Base-by-base conservation (phyloP, 306 rosid species). In the Glycyrrhiza uralensis region DNA sequence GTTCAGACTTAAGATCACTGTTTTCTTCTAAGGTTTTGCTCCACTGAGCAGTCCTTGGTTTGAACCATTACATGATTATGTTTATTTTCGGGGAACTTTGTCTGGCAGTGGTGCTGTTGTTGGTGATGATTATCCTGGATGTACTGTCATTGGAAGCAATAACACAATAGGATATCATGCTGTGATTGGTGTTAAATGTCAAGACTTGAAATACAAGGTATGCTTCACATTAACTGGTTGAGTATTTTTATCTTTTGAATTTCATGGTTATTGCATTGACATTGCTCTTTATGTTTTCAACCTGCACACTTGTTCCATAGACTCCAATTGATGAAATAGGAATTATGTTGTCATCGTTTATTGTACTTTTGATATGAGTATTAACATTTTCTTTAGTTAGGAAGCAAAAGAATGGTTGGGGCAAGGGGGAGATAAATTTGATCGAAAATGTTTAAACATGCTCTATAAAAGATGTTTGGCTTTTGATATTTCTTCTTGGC, bases 21-120 rank as follows among this genome's bases (percentile, higher is more conserved):
- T 6, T 79, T 47, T 73, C 38, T 24, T 30, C 13, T 42, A 46
- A 59, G 30, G 11, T 72, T 71, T 4, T 82, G 11, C 33, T 28
- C 29, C 20, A 13, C 56, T 4, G 20, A 44, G 32, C 9, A 19
- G 38, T 39, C 14, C 12, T 57, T 64, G 66, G 50, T 30, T 45
- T 42, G 20, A 59, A 4, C 15, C 18, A n/a, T 41, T 22, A 36
- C 18, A 18, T 68, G 59, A 51, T 54, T 63, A 59, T 76, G 32
- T 76, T 50, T 50, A 19, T 75, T 35, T 28, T 52, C n/a, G 70
- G 46, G 36, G 42, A 75, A 64, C 59, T 52, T 80, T 81, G 73
- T 82, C 59, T 83, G 83, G 87, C 88, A 94, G 98, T 81, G 99
- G 99, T 64, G 96, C 99, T 69, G 76, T 94, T 69, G 90, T 94